Evolutionary conservation across 2,329 filamentous ascomycete genomes (phyloP).

Genomic region (Aspergillus brasiliensis): DNA sequence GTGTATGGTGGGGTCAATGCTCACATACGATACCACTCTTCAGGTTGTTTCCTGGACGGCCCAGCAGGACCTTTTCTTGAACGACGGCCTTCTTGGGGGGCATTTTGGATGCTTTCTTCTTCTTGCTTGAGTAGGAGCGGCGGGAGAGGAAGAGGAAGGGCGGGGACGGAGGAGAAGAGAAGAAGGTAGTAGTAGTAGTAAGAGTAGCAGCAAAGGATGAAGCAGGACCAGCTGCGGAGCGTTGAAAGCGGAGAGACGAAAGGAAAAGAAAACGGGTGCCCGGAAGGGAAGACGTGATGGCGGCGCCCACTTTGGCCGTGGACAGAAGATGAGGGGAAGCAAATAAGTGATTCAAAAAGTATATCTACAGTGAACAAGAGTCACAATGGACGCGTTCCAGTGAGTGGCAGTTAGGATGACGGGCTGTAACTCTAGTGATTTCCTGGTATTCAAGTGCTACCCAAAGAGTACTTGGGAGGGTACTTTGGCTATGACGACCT

Average conservation of each 20-base stretch:
- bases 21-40: constrained; percentile 97
- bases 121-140: constrained; percentile 59
- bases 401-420: neutral
- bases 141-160: constrained; percentile 33
- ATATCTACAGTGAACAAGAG: neutral
- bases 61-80: constrained; percentile 95
- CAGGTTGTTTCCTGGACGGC: constrained; percentile 93
- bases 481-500: neutral
- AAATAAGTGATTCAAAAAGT: too few relatives aligned
- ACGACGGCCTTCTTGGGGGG: constrained; percentile 89
- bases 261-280: constrained; percentile 48
- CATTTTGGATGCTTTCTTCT: constrained; percentile 69
- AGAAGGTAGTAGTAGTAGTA: constrained; percentile 15
- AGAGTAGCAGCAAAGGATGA: constrained; percentile 30
- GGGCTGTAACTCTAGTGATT: too few relatives aligned
- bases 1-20: constrained; percentile 44
- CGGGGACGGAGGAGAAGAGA: constrained; percentile 48
- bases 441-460: too few relatives aligned
- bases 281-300: constrained; percentile 16
- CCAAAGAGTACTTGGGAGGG: too few relatives aligned
- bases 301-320: constrained; percentile 15
- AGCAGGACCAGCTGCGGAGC: constrained; percentile 69
- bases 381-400: neutral
- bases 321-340: constrained; percentile 2
- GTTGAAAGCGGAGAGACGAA: constrained; percentile 55